These are phyloP conservation scores for Solioccasus polychromus DNA, from an alignment of 768 basidiomycete genomes.

Conservation along the genomic window DNA sequence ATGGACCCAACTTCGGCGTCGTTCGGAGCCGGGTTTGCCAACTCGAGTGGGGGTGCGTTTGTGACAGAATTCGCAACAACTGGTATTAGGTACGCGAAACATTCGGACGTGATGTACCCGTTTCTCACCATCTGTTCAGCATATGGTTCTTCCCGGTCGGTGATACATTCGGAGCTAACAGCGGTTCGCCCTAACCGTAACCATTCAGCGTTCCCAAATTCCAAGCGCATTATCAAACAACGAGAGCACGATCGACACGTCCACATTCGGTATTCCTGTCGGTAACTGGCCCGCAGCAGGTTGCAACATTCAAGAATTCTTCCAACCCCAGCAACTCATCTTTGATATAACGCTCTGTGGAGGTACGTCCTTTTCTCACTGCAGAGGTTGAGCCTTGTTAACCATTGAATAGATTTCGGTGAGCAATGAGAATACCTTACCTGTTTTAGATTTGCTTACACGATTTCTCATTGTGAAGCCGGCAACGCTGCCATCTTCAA, in stretches of 20 bases:
- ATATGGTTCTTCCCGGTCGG: constrained; percentile 33
- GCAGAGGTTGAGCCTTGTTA: constrained; percentile 18
- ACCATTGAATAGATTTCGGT: constrained; percentile 30
- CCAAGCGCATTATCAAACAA: constrained; percentile 47
- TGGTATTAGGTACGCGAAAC: constrained; percentile 56
- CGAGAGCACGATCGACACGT: constrained; percentile 50
- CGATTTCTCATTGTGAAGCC: constrained; percentile 36
- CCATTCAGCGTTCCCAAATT: constrained; percentile 36
- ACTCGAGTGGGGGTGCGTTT: constrained; percentile 67
- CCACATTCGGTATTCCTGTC: constrained; percentile 61
- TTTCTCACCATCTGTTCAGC: constrained; percentile 7
- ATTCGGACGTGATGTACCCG: background rate
- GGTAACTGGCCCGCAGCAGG: constrained; percentile 62
- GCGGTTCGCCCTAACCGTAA: background rate
- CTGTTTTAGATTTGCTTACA: constrained; percentile 6
- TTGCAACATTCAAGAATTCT: constrained; percentile 53
- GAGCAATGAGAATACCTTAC: constrained; percentile 10
- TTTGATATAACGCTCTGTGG: constrained; percentile 76
- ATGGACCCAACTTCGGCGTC: constrained; percentile 50
- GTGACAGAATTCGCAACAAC: constrained; percentile 67
- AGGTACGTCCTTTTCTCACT: constrained; percentile 35
- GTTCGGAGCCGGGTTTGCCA: constrained; percentile 67
- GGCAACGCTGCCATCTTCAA: constrained; percentile 50
- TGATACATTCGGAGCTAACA: background rate
- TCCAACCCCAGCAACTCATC: constrained; percentile 62